These are phyloP conservation scores for Neonectria ditissima DNA, from an alignment of 2,329 filamentous ascomycete genomes.

Conservation along the genomic window DNA sequence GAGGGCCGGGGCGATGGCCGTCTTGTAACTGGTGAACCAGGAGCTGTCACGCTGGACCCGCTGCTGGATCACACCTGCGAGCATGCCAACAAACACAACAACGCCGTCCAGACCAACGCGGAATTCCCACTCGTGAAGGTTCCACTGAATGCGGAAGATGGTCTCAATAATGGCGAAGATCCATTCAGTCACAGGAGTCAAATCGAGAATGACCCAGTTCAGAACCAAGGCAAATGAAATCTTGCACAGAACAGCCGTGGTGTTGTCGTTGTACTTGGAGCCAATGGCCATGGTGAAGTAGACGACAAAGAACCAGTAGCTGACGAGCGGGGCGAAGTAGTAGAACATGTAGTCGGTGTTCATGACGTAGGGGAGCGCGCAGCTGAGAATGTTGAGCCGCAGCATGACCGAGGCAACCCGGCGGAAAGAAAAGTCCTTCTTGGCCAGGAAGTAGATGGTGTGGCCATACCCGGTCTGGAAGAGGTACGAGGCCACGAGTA, in stretches of 20 bases:
- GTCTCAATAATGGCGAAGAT: constrained; percentile 47
- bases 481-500: constrained; percentile 68
- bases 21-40: constrained; percentile 38
- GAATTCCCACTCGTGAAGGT: constrained; percentile 61
- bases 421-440: constrained; percentile 66
- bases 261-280: constrained; percentile 55
- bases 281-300: constrained; percentile 62
- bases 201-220: constrained; percentile 45
- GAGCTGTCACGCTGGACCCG: constrained; percentile 31
- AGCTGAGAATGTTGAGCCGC: constrained; percentile 68
- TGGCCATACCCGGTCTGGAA: constrained; percentile 74
- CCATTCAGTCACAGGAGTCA: constrained; percentile 37
- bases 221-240: constrained; percentile 56
- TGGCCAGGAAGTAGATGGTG: constrained; percentile 67
- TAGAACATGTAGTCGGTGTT: constrained; percentile 64
- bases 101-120: constrained; percentile 65
- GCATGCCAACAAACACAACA: constrained; percentile 68
- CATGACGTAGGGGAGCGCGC: constrained; percentile 66
- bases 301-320: constrained; percentile 72
- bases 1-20: constrained; percentile 36
- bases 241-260: constrained; percentile 59
- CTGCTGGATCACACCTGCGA: constrained; percentile 49
- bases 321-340: constrained; percentile 69
- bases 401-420: constrained; percentile 66
- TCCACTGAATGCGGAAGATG: constrained; percentile 62